Conservation (phyloP, 805 yeast genomes). For the Yamadazyma kitorensis region DNA sequence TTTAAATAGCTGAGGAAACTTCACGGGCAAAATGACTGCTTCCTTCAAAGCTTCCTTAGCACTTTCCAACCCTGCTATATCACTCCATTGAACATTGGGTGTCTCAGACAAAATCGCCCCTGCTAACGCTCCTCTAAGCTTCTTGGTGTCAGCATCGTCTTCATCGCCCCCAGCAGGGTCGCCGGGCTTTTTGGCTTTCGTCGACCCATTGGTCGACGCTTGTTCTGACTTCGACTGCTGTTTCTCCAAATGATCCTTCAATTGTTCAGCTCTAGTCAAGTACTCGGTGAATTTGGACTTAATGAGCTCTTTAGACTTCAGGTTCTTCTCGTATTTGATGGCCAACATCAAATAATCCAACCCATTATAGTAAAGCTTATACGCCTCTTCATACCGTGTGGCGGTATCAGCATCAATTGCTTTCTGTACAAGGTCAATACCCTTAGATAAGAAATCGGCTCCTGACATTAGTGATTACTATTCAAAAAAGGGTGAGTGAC, state of each 20-base stretch:
- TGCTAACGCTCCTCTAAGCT: conserved; percentile 84
- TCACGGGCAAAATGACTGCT: conserved; percentile 94
- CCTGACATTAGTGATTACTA: too few relatives aligned
- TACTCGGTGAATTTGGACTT: conserved; percentile 89
- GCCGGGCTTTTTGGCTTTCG: conserved; percentile 49
- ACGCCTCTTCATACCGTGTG: conserved; percentile 89
- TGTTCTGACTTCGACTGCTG: conserved; percentile 51
- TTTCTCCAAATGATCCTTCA: conserved; percentile 83
- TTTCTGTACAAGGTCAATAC: conserved; percentile 89
- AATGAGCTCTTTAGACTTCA: conserved; percentile 82
- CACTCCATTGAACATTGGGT: conserved; percentile 93
- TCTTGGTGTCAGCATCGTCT: conserved; percentile 80
- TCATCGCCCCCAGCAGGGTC: conserved; percentile 44
- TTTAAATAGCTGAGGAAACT: conserved; percentile 90
- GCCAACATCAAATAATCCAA: conserved; percentile 95
- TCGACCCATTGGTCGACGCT: conserved; percentile 55
- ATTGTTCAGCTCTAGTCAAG: conserved; percentile 86
- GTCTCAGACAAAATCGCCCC: conserved; percentile 89
- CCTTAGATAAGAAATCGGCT: conserved; percentile 80
- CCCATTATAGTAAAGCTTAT: conserved; percentile 87
- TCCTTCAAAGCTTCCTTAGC: conserved; percentile 97
- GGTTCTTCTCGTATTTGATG: conserved; percentile 87
- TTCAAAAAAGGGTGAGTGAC: too few relatives aligned
- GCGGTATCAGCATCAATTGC: conserved; percentile 95
- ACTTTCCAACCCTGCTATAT: conserved; percentile 90